Conservation (phyloP, 1,284 basidiomycete species). For the Cutaneotrichosporon sp. region DNA sequence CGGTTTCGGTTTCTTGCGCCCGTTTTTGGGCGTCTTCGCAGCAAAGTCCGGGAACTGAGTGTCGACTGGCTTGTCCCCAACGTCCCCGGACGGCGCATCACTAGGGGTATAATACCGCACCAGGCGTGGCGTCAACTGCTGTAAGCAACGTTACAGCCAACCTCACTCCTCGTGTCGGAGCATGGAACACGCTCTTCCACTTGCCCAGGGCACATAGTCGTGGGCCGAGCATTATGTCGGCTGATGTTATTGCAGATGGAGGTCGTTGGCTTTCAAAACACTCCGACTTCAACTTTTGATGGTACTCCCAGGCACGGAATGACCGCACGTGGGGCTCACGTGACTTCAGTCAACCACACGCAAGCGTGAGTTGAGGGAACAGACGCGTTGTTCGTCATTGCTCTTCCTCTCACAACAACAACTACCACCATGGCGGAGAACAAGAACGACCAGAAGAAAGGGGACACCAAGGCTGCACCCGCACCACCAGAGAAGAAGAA, state of each 20-base stretch:
- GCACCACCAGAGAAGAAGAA: constrained; percentile 40
- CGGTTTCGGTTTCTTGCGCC: too few relatives aligned
- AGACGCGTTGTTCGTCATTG: constrained; percentile 11
- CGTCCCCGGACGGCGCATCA: not conserved
- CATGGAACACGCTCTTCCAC: not conserved
- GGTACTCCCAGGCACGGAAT: not conserved
- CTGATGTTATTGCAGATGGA: not conserved
- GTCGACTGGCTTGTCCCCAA: not conserved
- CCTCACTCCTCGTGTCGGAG: not conserved
- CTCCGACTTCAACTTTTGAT: not conserved
- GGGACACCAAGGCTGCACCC: constrained; percentile 6
- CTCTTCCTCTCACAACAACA: constrained; percentile 10
- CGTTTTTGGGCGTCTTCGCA: not conserved
- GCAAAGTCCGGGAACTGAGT: not conserved
- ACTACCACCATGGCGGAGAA: constrained; percentile 22
- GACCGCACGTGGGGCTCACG: not conserved
- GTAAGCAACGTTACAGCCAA: not conserved
- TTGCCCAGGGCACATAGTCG: constrained; percentile 3
- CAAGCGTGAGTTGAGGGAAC: not conserved
- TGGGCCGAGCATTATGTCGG: constrained; percentile 8
- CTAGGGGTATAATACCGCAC: not conserved
- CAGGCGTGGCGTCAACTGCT: not conserved
- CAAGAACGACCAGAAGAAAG: constrained; percentile 14
- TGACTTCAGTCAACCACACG: not conserved
- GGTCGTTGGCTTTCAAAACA: not conserved